A percentile compares a stretch with the other conserved stretches of the same genome.
Evolutionary conservation across 2,329 filamentous ascomycete species (phyloP).

Genomic region (Plenodomus tracheiphilus): DNA sequence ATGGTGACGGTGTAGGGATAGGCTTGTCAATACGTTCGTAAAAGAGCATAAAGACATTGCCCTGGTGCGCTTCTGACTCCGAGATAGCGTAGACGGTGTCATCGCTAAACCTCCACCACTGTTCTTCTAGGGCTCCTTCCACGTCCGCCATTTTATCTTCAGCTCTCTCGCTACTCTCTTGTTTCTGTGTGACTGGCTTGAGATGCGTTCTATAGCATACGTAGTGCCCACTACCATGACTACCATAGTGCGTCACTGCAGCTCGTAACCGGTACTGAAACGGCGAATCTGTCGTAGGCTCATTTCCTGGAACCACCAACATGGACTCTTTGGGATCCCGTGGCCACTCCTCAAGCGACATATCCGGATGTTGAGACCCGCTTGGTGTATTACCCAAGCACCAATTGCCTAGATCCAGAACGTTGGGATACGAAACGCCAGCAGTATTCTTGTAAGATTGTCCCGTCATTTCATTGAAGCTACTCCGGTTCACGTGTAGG

Average conservation of each 20-base stretch:
- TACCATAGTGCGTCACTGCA: constrained; percentile 84
- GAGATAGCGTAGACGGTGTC: constrained; percentile 76
- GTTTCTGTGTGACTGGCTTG: not conserved
- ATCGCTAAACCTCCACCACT: constrained; percentile 93
- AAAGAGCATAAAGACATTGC: constrained; percentile 95
- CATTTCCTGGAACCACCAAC: constrained; percentile 55
- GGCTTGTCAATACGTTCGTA: constrained; percentile 68
- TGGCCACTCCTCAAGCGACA: constrained; percentile 67
- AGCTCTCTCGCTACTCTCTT: not conserved
- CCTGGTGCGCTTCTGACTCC: constrained; percentile 73
- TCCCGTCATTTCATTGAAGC: constrained; percentile 84
- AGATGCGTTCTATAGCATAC: constrained; percentile 82
- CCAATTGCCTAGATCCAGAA: constrained; percentile 81
- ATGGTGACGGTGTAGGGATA: constrained; percentile 35
- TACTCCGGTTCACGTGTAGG: constrained; percentile 87
- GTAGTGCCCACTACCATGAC: constrained; percentile 95
- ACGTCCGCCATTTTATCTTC: constrained; percentile 19
- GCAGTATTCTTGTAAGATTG: constrained; percentile 82
- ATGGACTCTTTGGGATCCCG: constrained; percentile 72
- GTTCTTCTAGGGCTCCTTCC: constrained; percentile 40
- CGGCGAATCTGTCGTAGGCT: constrained; percentile 40
- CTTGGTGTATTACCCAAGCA: constrained; percentile 65
- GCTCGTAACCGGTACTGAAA: constrained; percentile 75
- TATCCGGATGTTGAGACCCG: constrained; percentile 30
- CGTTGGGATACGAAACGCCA: constrained; percentile 72